phyloP scores from a whole-genome alignment of 495 filamentous ascomycete genomes.

The Talaromyces wortmannii region DNA sequence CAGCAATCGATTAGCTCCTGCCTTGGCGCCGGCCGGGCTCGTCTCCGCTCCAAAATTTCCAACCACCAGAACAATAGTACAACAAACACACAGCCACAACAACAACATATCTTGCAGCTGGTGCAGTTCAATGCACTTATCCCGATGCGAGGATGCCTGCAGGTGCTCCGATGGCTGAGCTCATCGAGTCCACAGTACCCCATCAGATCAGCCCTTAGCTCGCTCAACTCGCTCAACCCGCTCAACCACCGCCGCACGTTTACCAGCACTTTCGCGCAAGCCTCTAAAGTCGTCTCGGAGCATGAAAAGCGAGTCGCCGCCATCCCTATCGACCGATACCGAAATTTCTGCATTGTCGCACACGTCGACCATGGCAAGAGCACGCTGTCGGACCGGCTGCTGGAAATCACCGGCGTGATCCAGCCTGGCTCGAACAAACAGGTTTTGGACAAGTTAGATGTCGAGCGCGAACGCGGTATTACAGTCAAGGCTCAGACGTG shows the following conservation, averaged over 20 bases:
- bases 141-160: constrained; percentile 52
- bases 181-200: constrained; percentile 24
- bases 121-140: constrained; percentile 22
- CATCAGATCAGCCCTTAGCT: no score
- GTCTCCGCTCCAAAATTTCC: no score
- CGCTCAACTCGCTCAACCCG: not conserved
- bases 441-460: constrained; percentile 93
- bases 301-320: constrained; percentile 76
- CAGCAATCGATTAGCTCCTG: not conserved
- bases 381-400: constrained; percentile 83
- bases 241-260: constrained; percentile 24
- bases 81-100: not conserved
- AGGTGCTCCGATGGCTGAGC: constrained; percentile 45
- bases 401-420: constrained; percentile 95
- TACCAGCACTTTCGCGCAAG: constrained; percentile 30
- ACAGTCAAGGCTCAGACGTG: constrained; percentile 99
- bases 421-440: constrained; percentile 84
- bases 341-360: constrained; percentile 96
- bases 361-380: constrained; percentile 99
- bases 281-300: constrained; percentile 36
- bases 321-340: constrained; percentile 86
- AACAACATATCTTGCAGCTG: not conserved
- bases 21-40: not conserved
- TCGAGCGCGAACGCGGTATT: constrained; percentile 91
- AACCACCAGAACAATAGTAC: no score